phyloP scores from a whole-genome alignment of 1,284 basidiomycete genomes.

The Moesziomyces sp. region DNA sequence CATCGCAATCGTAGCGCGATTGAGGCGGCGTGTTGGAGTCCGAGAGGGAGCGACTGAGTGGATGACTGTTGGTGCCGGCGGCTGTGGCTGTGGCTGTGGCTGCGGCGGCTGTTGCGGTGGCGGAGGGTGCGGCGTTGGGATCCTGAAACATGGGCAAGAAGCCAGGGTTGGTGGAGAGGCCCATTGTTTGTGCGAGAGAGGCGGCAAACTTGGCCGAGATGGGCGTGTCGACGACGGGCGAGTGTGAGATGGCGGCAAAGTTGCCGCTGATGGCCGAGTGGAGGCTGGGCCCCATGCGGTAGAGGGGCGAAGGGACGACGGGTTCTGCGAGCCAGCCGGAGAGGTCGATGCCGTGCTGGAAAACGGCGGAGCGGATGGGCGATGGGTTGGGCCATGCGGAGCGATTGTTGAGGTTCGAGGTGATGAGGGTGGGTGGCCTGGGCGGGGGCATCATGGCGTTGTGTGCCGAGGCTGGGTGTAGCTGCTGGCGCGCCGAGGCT shows the following conservation, averaged over 20 bases:
- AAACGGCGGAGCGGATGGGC: slow-evolving; percentile 28
- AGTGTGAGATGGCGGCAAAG: slow-evolving; percentile 35
- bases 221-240: slow-evolving; percentile 33
- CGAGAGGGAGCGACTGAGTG: slow-evolving; percentile 27
- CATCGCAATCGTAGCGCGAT: slow-evolving; percentile 43
- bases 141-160: slow-evolving; percentile 27
- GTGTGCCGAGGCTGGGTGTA: slow-evolving; percentile 5
- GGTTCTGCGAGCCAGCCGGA: slow-evolving; percentile 65
- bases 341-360: slow-evolving; percentile 50
- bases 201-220: slow-evolving; percentile 50
- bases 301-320: slow-evolving; percentile 63
- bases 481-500: slow-evolving; percentile 6
- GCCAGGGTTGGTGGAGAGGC: slow-evolving; percentile 25
- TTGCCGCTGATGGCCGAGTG: slow-evolving; percentile 41
- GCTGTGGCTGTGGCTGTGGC: neutral
- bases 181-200: slow-evolving; percentile 39
- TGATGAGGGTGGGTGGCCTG: slow-evolving; percentile 38
- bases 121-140: neutral
- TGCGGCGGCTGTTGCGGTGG: too few species aligned
- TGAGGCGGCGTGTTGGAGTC: slow-evolving; percentile 19
- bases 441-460: slow-evolving; percentile 41
- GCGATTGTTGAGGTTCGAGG: slow-evolving; percentile 39
- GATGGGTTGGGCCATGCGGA: slow-evolving; percentile 36
- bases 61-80: slow-evolving; percentile 6
- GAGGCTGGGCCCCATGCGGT: slow-evolving; percentile 59